Evolutionary conservation across 768 basidiomycete species (phyloP), one percentile per base, ranked within the genome.

Genomic region (Mycena latifolia): DNA sequence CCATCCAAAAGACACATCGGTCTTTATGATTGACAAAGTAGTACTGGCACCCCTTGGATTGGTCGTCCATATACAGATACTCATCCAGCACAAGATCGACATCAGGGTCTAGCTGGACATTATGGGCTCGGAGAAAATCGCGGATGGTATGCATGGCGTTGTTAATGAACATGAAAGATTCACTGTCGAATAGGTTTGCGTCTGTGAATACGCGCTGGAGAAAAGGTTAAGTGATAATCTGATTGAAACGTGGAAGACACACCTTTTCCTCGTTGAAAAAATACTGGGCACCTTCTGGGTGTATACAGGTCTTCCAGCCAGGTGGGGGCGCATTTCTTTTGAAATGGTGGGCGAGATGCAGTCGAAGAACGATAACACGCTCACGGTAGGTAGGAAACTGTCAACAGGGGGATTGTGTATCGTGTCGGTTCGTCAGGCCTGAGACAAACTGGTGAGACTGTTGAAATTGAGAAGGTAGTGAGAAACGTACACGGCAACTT

Each of bases 251-350:
- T 37, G 8, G 14, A 22, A 17, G 2, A 69, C 80, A 12, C 52
- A 88, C 89, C 76, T 81, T 82, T 7, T 77, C 67, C 51, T 62
- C n/a, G 61, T 88, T 79, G 67, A 81, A 82, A 61, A 86, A 91
- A 70, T 90, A 91, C 20, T 84, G 79, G 18, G 80, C 83, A 7
- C 90, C 90, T 74, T 91, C 89, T 0, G 89, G 88, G 68, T 91
- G 90, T 2, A 79, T 74, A 35, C 78, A 76, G 1, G 81, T 73
- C 8, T 35, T 73, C 90, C 90, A 91, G 0, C 80, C 84, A 4
- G 22, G 9, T 0, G 77, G 78, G 1, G 51, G 71, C 22, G 17
- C 14, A 14, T 31, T 51, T 4, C 22, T n/a, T n/a, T n/a, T 12
- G 2, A 18, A 47, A n/a, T 25, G 24, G 25, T 43, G n/a, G 41